phyloP scores from a whole-genome alignment of 2,329 filamentous ascomycete species.

The Hypoxylon sp. region DNA sequence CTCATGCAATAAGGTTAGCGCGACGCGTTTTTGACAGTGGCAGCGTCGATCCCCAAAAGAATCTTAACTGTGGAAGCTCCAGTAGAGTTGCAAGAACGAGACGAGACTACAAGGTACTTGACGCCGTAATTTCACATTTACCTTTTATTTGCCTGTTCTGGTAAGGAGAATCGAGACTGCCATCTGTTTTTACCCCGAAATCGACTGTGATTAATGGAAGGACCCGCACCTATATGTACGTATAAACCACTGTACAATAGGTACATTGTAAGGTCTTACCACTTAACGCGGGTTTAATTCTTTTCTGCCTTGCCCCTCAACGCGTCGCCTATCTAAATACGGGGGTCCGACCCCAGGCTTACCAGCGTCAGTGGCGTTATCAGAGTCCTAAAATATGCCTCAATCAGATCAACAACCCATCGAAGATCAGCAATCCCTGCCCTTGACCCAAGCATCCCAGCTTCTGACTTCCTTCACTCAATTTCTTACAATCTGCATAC shows the following conservation, averaged over 20 bases:
- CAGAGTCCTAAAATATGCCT: slow-evolving; percentile 20
- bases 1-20: slow-evolving; percentile 24
- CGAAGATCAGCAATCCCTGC: slow-evolving; percentile 50
- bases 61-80: slow-evolving; percentile 6
- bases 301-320: slow-evolving; percentile 45
- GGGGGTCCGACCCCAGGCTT: background rate
- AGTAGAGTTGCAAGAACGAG: slow-evolving; percentile 1
- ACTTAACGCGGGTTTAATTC: slow-evolving; percentile 36
- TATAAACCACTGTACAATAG: background rate
- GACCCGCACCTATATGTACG: background rate
- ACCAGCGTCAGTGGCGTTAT: slow-evolving; percentile 3
- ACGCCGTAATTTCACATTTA: background rate
- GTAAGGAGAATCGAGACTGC: background rate
- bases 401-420: slow-evolving; percentile 25
- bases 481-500: slow-evolving; percentile 86
- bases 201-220: background rate
- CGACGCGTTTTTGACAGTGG: slow-evolving; percentile 23
- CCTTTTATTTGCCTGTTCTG: background rate
- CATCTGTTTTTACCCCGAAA: background rate
- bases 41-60: slow-evolving; percentile 20
- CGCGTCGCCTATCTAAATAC: slow-evolving; percentile 39
- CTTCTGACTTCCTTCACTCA: slow-evolving; percentile 80
- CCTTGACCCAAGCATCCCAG: slow-evolving; percentile 62
- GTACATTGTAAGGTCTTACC: background rate
- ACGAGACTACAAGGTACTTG: background rate